Evolutionary conservation across 208 protist genomes (phyloP), one percentile per base, ranked within the genome.

Genomic region (Wallacemonas rigidus): DNA sequence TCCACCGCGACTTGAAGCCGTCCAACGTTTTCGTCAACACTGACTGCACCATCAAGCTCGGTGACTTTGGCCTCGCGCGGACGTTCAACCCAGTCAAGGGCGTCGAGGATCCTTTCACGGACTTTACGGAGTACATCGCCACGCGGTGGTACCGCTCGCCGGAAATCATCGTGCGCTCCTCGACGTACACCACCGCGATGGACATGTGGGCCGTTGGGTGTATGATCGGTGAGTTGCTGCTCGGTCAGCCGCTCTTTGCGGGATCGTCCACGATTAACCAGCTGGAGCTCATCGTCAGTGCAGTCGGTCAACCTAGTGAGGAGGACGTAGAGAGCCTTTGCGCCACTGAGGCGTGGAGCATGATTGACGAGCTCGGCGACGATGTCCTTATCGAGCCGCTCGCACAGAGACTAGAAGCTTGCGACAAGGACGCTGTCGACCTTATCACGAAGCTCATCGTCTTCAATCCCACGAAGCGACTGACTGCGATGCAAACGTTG

Each of bases 201-300:
- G 98, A 99, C 71, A 99, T 99, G 88, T 99, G 98, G 98, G 96
- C 96, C 2, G 79, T 99, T 36, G 98, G 98, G 2, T 99, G 98
- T 76, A 98, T 99, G 47, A 74, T 99, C 35, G 98, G 80, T 2
- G 98, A 99, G 71, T 76, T 99, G 17, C 84, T 97, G 55, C 74
- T 87, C 8, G 93, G 91, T 0, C 94, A 97, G 54, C 97, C 98
- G 38, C 93, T 99, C 63, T 99, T 99, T 55, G 85, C 87, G 41
- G 98, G 98, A 1, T 95, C 85, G 39, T 98, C 94, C 26, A 99
- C 98, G 1, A 86, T 98, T 71, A 97, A 99, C 73, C 98, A 99
- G 83, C 77, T 99, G 3, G 81, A 91, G 44, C 79, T 96, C 1
- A 98, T 99, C 58, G 83, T 99, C 17, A 88, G 87, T 55, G 89